phyloP scores from a whole-genome alignment of 1,284 basidiomycete genomes.

The Cryptococcus amylolentus region DNA sequence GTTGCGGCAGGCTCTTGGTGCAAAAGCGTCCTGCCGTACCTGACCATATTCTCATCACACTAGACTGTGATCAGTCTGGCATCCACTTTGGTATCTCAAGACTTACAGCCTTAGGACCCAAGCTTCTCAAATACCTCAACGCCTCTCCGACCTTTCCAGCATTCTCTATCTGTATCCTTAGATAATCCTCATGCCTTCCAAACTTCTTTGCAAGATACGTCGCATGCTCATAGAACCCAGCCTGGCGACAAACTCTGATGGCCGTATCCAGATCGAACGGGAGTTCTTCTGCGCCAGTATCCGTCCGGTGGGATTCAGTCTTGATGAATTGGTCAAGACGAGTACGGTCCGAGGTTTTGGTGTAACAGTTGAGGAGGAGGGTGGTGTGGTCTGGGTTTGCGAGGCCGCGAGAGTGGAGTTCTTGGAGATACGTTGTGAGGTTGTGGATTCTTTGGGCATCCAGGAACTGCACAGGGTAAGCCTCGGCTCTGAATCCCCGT shows the following conservation, averaged over 20 bases:
- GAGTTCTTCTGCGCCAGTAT: constrained; percentile 56
- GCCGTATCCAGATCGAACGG: constrained; percentile 97
- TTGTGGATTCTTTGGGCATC: constrained; percentile 94
- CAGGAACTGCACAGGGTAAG: constrained; percentile 65
- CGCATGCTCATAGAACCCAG: constrained; percentile 92
- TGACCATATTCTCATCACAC: constrained; percentile 69
- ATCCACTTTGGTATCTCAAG: neutral
- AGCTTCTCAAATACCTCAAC: constrained; percentile 68
- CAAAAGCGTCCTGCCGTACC: constrained; percentile 80
- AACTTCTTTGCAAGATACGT: constrained; percentile 91
- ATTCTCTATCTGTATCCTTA: constrained; percentile 93
- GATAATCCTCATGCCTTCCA: constrained; percentile 83
- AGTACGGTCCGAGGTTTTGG: constrained; percentile 87
- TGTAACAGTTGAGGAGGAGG: constrained; percentile 90
- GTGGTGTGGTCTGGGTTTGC: constrained; percentile 98
- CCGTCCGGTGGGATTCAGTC: constrained; percentile 60
- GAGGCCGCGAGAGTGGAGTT: constrained; percentile 79
- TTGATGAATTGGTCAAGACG: constrained; percentile 90
- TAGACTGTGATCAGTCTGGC: constrained; percentile 2
- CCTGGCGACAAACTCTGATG: constrained; percentile 92
- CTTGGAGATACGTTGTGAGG: constrained; percentile 92
- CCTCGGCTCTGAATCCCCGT: neutral
- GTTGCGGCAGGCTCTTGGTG: constrained; percentile 78
- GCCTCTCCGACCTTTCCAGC: constrained; percentile 78
- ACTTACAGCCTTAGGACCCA: constrained; percentile 73